phyloP scores from a whole-genome alignment of 1,284 basidiomycete genomes.

The Ustilago hordei region DNA sequence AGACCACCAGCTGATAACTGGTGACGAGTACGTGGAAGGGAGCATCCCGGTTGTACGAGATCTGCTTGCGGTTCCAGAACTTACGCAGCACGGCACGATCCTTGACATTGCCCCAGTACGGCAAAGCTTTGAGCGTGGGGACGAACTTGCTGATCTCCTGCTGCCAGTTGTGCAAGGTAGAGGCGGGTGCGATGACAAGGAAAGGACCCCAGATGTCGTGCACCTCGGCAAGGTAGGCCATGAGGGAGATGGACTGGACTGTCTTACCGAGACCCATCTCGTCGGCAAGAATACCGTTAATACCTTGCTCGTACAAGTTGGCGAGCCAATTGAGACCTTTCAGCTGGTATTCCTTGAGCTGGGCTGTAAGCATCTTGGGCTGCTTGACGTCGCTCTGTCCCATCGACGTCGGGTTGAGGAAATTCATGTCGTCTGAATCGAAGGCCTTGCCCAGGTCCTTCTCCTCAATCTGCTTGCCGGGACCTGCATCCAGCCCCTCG shows the following conservation, averaged over 20 bases:
- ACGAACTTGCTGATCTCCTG: slow-evolving; percentile 97
- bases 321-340: slow-evolving; percentile 99
- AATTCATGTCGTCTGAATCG: slow-evolving; percentile 90
- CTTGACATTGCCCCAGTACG: slow-evolving; percentile 98
- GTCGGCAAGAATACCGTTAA: slow-evolving; percentile 75
- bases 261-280: slow-evolving; percentile 89
- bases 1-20: slow-evolving; percentile 95
- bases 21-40: slow-evolving; percentile 98
- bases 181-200: slow-evolving; percentile 97
- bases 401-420: slow-evolving; percentile 97
- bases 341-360: slow-evolving; percentile 97
- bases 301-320: slow-evolving; percentile 97
- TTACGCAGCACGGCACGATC: slow-evolving; percentile 93
- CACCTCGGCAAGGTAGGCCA: slow-evolving; percentile 95
- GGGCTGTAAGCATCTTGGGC: slow-evolving; percentile 95
- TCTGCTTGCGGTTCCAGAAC: slow-evolving; percentile 98
- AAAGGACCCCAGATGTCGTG: slow-evolving; percentile 99
- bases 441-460: slow-evolving; percentile 66
- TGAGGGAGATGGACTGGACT: slow-evolving; percentile 96
- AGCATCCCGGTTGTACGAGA: slow-evolving; percentile 93
- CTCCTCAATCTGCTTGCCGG: slow-evolving; percentile 51
- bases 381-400: slow-evolving; percentile 83
- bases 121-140: slow-evolving; percentile 90
- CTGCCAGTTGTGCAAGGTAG: slow-evolving; percentile 99
- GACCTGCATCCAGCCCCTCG: slow-evolving; percentile 34